Conservation (phyloP, 179 eudicot species). For the Kewa caespitosa region DNA sequence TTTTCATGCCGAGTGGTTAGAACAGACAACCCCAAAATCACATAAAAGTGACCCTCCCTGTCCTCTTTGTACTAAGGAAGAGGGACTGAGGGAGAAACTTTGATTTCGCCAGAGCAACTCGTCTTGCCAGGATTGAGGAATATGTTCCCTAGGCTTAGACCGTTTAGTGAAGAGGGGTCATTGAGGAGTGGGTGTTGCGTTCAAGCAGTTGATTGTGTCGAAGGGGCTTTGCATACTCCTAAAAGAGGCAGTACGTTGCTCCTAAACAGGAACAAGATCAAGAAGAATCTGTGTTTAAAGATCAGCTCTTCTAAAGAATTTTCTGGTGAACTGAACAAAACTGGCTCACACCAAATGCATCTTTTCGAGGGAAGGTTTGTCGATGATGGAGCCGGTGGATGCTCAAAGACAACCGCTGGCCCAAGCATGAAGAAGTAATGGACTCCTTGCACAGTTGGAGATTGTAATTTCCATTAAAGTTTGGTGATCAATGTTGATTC, state of each 20-base stretch:
- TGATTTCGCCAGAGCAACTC: constrained; percentile 48
- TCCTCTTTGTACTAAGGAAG: constrained; percentile 61
- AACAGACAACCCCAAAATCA: constrained; percentile 75
- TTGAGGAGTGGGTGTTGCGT: constrained; percentile 78
- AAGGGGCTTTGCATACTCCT: constrained; percentile 74
- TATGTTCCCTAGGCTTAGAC: constrained; percentile 48
- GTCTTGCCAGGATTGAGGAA: constrained; percentile 44
- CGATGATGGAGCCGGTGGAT: constrained; percentile 53
- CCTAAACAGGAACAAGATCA: constrained; percentile 48
- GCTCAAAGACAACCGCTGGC: constrained; percentile 49
- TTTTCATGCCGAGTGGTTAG: constrained; percentile 95
- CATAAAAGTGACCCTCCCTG: constrained; percentile 83
- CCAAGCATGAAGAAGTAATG: constrained; percentile 43
- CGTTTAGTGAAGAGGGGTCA: constrained; percentile 61
- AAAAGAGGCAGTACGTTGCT: constrained; percentile 55
- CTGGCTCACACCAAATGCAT: constrained; percentile 44
- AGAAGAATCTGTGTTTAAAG: constrained; percentile 57
- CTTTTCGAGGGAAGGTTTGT: constrained; percentile 46
- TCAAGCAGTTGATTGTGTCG: constrained; percentile 84
- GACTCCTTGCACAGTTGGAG: too few relatives aligned
- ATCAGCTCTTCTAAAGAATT: constrained; percentile 50
- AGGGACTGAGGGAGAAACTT: constrained; percentile 52
- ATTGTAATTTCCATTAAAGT: too few relatives aligned
- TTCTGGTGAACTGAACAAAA: constrained; percentile 64
- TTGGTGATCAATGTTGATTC: not conserved